Conservation (phyloP, 2,329 filamentous ascomycete genomes). For the Colletotrichum spinosum region DNA sequence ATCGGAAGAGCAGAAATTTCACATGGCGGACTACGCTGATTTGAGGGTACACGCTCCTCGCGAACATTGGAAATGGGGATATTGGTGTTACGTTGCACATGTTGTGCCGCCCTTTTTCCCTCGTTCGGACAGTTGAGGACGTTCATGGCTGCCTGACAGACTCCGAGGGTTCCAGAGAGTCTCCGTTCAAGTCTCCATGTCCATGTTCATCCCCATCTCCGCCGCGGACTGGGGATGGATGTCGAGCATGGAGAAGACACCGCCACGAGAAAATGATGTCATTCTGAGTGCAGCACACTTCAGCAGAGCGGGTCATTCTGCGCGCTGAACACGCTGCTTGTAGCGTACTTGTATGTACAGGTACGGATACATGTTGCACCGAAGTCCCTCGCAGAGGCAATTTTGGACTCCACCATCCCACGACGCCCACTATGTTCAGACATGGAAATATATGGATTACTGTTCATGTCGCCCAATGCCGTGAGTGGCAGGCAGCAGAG, state of each 20-base stretch:
- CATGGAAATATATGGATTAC: too few relatives aligned
- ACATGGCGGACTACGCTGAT: constrained; percentile 11
- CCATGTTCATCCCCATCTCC: constrained; percentile 19
- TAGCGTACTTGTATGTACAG: too few relatives aligned
- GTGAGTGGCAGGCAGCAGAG: too few relatives aligned
- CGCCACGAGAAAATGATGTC: constrained; percentile 35
- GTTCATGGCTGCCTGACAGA: constrained; percentile 8
- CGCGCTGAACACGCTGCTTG: too few relatives aligned
- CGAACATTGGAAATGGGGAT: neutral
- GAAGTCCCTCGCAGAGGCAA: constrained; percentile 21
- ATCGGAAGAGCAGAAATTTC: constrained; percentile 1
- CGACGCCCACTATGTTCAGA: constrained; percentile 19
- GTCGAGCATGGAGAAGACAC: constrained; percentile 22
- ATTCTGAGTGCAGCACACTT: constrained; percentile 16
- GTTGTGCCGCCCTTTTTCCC: neutral
- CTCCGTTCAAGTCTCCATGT: constrained; percentile 7
- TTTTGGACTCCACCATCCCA: constrained; percentile 22
- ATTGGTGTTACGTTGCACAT: neutral
- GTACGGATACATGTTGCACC: neutral
- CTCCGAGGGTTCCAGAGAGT: constrained; percentile 2
- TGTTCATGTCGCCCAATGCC: too few relatives aligned
- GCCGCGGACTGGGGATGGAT: constrained; percentile 26
- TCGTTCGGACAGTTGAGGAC: neutral
- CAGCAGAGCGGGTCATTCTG: neutral
- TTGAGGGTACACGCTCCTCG: neutral